These are phyloP conservation scores for Trichoderma aggressivum DNA, from an alignment of 2,329 filamentous ascomycete species.

Conservation along the genomic window DNA sequence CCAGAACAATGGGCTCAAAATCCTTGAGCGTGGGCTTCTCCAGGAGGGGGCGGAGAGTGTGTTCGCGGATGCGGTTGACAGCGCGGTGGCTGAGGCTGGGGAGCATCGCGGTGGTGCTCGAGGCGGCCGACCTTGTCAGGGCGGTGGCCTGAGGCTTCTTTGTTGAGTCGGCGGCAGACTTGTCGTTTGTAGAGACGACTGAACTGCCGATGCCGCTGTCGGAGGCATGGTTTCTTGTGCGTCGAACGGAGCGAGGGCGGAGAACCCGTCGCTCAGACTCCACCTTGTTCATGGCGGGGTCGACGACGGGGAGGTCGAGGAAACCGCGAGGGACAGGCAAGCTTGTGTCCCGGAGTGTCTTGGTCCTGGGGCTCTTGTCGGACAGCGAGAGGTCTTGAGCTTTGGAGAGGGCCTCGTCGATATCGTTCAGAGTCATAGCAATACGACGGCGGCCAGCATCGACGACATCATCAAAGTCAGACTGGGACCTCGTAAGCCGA, in stretches of 20 bases:
- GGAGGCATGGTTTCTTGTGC: conserved; percentile 65
- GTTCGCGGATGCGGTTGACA: conserved; percentile 73
- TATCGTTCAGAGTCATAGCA: conserved; percentile 61
- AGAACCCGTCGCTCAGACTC: conserved; percentile 47
- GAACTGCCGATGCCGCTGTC: conserved; percentile 89
- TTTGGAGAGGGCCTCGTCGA: conserved; percentile 60
- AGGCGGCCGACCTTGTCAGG: conserved; percentile 58
- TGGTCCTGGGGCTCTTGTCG: conserved; percentile 31
- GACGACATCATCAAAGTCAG: conserved; percentile 67
- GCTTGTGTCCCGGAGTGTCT: conserved; percentile 51
- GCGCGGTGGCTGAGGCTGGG: conserved; percentile 66
- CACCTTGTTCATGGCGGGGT: conserved; percentile 44
- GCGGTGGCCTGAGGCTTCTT: conserved; percentile 48
- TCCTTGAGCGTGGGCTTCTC: conserved; percentile 69
- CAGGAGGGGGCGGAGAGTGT: conserved; percentile 75
- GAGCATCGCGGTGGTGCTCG: conserved; percentile 47
- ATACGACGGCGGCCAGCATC: conserved; percentile 67
- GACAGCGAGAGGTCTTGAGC: conserved; percentile 40
- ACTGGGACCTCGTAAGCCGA: conserved; percentile 63
- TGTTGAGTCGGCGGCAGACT: conserved; percentile 43
- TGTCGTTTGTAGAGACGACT: conserved; percentile 59
- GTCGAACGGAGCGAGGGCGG: conserved; percentile 54
- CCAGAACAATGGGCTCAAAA: conserved; percentile 75
- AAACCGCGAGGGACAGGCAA: conserved; percentile 59
- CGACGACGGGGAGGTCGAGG: conserved; percentile 53